Evolutionary conservation across 2,329 filamentous ascomycete genomes (phyloP), one percentile per base, ranked within the genome.

Genomic region (Aspergillus versicolor): DNA sequence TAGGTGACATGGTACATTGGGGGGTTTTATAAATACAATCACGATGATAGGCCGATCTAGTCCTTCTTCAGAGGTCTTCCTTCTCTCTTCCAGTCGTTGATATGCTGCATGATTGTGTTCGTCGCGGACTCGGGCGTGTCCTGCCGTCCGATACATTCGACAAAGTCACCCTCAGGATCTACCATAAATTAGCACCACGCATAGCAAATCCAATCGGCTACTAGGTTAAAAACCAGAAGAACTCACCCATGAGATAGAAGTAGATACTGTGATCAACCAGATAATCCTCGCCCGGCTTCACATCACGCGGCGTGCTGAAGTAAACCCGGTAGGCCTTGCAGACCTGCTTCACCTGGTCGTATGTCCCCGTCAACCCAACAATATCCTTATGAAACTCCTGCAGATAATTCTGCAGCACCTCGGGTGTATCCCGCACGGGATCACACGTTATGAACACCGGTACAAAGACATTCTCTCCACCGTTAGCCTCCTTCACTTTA

Each of bases 241-340:
- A 77, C 82, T 75, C 73, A 87, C 84, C 84, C 94, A 99, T 99
- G 65, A 99, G 79, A 75, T 99, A 99, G 70, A 99, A 99, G 81
- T 99, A 99, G 66, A 99, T 99, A 75, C 92, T 97, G 79, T 99
- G 94, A 75, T 99, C 94, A 12, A 99, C 94, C 67, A 99, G 77
- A 73, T 99, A 99, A 75, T 99, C 94, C 80, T 97, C 90, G 1
- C 93, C 94, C 1, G 92, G 89, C 81, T 92, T 89, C 56, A 97
- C 90, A 62, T 92, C 84, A 66, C 85, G 82, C 34, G 94, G 94
- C 47, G 94, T 99, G 70, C 90, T 94, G 70, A 99, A 99, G 79
- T 99, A 99, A 54, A 99, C 94, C 19, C 94, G 84, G 75, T 97
- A 99, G 64, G 88, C 88, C 81, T 96, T 97, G 82, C 94, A 99